Conservation (phyloP, 2,329 filamentous ascomycete species). For the Trichothecium sympodiale region DNA sequence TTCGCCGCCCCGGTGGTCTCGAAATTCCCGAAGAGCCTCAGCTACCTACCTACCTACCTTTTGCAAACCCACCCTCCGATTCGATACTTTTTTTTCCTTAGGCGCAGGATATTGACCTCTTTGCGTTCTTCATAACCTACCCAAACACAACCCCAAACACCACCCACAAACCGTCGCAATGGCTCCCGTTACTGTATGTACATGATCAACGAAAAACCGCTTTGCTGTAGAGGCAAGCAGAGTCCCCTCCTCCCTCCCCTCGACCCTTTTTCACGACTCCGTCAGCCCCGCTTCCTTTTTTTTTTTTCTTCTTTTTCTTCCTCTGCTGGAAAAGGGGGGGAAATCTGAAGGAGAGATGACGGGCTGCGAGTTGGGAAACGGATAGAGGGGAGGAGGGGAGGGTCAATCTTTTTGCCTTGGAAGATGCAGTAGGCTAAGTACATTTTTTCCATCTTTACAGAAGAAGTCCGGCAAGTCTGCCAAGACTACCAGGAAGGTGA, state of each 20-base stretch:
- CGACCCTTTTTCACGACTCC: no score
- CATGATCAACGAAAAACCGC: constrained; percentile 62
- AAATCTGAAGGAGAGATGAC: constrained; percentile 5
- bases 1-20: no score
- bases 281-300: no score
- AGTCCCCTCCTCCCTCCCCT: constrained; percentile 23
- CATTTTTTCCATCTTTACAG: constrained; percentile 42
- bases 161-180: constrained; percentile 46
- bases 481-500: constrained; percentile 82
- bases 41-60: no score
- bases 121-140: constrained; percentile 34
- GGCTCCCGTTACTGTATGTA: constrained; percentile 85
- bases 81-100: constrained; percentile 5
- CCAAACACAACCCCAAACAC: constrained; percentile 12
- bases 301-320: constrained; percentile 5
- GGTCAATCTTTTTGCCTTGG: no score
- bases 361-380: not conserved
- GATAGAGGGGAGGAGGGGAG: constrained; percentile 6
- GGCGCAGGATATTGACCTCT: constrained; percentile 76
- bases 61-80: no score
- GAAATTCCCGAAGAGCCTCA: no score
- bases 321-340: constrained; percentile 6
- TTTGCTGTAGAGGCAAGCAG: constrained; percentile 73
- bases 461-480: constrained; percentile 59
- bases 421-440: constrained; percentile 92